Evolutionary conservation across 768 basidiomycete genomes (phyloP).

Genomic region (Trametes cinnabarina): DNA sequence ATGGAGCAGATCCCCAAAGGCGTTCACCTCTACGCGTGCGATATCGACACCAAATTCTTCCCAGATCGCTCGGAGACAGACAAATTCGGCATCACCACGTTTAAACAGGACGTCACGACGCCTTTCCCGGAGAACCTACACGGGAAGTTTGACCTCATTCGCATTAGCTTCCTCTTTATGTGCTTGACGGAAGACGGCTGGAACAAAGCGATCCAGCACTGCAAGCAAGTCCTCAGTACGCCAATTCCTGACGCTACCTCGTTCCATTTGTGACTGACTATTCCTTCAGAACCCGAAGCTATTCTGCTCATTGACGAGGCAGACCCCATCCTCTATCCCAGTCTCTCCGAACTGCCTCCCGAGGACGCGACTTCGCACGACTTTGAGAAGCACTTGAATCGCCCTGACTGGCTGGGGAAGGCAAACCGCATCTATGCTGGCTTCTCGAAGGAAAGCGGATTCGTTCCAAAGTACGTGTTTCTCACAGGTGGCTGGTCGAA

Average conservation of each 20-base stretch:
- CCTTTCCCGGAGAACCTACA: constrained; percentile 16
- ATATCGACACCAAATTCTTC: constrained; percentile 16
- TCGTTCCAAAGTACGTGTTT: constrained; percentile 10
- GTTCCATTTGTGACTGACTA: background rate
- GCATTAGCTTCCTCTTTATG: constrained; percentile 16
- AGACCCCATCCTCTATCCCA: constrained; percentile 2
- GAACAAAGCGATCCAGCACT: constrained; percentile 8
- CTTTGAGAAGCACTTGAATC: constrained; percentile 2
- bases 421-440: constrained; percentile 17
- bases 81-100: constrained; percentile 11
- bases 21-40: constrained; percentile 18
- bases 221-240: constrained; percentile 12
- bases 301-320: constrained; percentile 4
- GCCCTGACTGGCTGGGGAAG: constrained; percentile 11
- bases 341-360: background rate
- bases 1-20: background rate
- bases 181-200: constrained; percentile 17
- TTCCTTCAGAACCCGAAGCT: constrained; percentile 4
- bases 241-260: background rate
- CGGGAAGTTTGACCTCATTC: constrained; percentile 20
- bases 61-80: constrained; percentile 1
- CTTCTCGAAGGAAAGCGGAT: background rate
- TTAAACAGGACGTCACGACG: constrained; percentile 22
- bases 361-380: constrained; percentile 4
- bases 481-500: background rate